phyloP scores from a whole-genome alignment of 1,284 basidiomycete species.

The Crepidotus sp. region DNA sequence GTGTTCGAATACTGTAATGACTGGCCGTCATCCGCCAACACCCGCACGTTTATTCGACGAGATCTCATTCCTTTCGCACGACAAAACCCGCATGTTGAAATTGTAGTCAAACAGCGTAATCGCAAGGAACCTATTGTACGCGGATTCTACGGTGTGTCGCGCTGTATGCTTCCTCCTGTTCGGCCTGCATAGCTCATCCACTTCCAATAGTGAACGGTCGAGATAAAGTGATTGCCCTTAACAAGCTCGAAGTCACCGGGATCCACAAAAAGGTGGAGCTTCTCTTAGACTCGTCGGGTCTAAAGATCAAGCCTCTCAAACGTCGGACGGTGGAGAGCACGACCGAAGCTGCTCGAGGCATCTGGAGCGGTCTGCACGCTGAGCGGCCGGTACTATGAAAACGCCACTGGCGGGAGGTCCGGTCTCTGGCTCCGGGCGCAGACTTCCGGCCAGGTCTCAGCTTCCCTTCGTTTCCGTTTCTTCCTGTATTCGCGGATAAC shows the following conservation, averaged over 20 bases:
- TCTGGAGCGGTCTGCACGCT: constrained; percentile 79
- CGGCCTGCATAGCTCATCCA: constrained; percentile 12
- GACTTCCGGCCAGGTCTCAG: background rate
- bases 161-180: background rate
- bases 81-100: constrained; percentile 70
- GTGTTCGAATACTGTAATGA: constrained; percentile 80
- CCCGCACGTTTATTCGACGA: constrained; percentile 59
- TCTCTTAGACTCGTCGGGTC: constrained; percentile 77
- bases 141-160: constrained; percentile 10
- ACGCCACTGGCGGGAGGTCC: constrained; percentile 17
- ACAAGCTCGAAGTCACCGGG: constrained; percentile 60
- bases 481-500: constrained; percentile 17
- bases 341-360: constrained; percentile 72
- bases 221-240: constrained; percentile 73
- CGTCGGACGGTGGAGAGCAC: constrained; percentile 66
- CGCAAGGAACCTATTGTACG: constrained; percentile 42
- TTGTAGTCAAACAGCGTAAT: constrained; percentile 68
- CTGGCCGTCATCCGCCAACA: constrained; percentile 65
- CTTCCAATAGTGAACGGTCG: constrained; percentile 55
- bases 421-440: constrained; percentile 7
- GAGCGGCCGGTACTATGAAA: constrained; percentile 38
- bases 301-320: constrained; percentile 71
- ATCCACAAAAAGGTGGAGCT: constrained; percentile 71
- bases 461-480: constrained; percentile 15
- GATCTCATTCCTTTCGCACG: constrained; percentile 56